A percentile compares a stretch with the other conserved stretches of the same genome.
phyloP scores from a whole-genome alignment of 768 basidiomycete species.

The Dentipellis fragilis region DNA sequence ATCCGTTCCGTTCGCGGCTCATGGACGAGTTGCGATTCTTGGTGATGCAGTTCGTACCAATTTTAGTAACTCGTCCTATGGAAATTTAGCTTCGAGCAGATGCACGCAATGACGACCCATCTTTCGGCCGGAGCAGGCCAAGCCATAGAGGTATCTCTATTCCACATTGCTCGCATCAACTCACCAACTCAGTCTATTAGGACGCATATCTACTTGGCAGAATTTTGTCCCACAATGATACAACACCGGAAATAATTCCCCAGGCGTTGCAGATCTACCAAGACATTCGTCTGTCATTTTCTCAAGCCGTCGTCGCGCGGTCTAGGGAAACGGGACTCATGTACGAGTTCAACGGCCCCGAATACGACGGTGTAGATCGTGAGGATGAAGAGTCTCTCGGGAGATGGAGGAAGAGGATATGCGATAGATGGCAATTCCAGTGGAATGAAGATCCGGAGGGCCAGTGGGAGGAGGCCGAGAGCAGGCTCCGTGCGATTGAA shows the following conservation, averaged over 20 bases:
- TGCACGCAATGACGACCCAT: constrained; percentile 20
- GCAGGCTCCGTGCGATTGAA: not conserved
- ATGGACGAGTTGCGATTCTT: constrained; percentile 19
- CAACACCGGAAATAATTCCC: not conserved
- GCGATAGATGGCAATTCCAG: not conserved
- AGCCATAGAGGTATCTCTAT: constrained; percentile 16
- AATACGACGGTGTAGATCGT: not conserved
- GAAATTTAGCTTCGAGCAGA: constrained; percentile 5
- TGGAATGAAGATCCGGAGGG: not conserved
- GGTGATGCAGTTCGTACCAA: constrained; percentile 20
- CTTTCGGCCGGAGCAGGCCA: constrained; percentile 21
- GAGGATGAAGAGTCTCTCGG: not conserved
- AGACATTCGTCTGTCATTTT: not conserved
- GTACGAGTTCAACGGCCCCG: not conserved
- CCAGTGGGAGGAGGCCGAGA: not conserved
- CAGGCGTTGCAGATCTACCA: not conserved
- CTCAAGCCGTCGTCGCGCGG: not conserved
- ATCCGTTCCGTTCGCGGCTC: constrained; percentile 15
- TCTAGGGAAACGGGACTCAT: not conserved
- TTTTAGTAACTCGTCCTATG: not conserved
- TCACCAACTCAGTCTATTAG: not conserved
- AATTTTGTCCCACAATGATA: not conserved
- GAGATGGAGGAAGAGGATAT: not conserved
- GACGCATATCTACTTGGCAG: not conserved
- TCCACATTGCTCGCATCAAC: no score